Conservation (phyloP, 2,329 filamentous ascomycete species). For the Sporothrix pallida region DNA sequence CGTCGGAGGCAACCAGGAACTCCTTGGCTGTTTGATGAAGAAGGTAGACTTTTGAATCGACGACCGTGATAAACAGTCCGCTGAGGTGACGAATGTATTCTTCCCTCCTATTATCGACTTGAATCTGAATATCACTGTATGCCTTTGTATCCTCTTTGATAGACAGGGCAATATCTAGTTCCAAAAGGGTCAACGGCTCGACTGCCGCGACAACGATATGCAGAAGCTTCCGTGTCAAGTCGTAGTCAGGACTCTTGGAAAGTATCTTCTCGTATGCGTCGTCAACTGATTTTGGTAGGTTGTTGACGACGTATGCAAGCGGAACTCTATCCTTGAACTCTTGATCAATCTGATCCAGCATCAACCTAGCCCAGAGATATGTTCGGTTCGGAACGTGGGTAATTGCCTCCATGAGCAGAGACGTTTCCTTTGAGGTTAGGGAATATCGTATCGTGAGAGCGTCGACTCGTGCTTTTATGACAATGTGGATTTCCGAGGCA, state of each 20-base stretch:
- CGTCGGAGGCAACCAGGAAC: constrained; percentile 42
- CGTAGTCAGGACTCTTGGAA: constrained; percentile 32
- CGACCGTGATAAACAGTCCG: constrained; percentile 47
- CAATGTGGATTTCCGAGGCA: constrained; percentile 25
- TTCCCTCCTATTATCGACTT: constrained; percentile 37
- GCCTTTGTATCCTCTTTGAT: constrained; percentile 33
- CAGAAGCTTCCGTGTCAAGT: constrained; percentile 43
- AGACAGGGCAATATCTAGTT: constrained; percentile 44
- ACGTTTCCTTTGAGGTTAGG: neutral
- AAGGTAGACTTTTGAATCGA: constrained; percentile 45
- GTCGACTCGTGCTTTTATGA: constrained; percentile 22
- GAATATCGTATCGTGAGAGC: constrained; percentile 36
- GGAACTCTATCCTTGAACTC: constrained; percentile 41
- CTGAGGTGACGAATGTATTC: constrained; percentile 43
- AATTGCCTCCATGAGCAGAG: constrained; percentile 38
- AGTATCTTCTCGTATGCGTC: constrained; percentile 38
- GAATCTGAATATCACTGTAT: constrained; percentile 32
- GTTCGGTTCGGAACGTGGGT: constrained; percentile 42
- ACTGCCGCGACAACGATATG: constrained; percentile 46
- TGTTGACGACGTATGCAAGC: constrained; percentile 36
- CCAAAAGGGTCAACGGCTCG: constrained; percentile 44
- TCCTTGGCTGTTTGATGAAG: constrained; percentile 51
- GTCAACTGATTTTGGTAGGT: constrained; percentile 35
- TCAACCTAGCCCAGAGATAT: constrained; percentile 48
- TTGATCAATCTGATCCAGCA: constrained; percentile 40